A percentile compares a stretch with the other conserved stretches of the same genome.
Conservation (phyloP, 208 protist genomes). For the Acanthamoeba healyi region DNA sequence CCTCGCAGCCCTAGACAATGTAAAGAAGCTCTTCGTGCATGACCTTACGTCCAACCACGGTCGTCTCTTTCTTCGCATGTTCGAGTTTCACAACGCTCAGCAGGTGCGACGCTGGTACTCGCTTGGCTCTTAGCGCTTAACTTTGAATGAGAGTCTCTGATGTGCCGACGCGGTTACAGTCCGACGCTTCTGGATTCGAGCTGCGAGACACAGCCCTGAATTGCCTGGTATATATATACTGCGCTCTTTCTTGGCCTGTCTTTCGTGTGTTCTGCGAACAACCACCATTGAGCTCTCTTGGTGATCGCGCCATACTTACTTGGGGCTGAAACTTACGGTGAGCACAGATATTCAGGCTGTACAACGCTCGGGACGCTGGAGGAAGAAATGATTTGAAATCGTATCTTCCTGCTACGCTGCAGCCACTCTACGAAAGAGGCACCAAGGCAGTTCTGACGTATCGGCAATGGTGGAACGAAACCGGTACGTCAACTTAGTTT, state of each 20-base stretch:
- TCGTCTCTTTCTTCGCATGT: constrained; percentile 38
- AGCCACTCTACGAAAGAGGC: constrained; percentile 2
- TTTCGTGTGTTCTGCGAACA: too few species aligned
- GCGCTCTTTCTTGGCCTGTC: too few species aligned
- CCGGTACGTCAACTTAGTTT: background rate
- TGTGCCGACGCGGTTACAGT: too few species aligned
- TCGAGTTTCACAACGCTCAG: constrained; percentile 48
- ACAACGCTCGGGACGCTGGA: background rate
- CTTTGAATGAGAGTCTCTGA: too few species aligned
- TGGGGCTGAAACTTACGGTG: background rate
- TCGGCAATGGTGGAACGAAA: constrained; percentile 64
- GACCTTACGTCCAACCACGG: constrained; percentile 27
- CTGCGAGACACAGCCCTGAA: constrained; percentile 14
- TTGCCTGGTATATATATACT: constrained; percentile 62
- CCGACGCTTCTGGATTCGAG: constrained; percentile 21
- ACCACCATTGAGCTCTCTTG: too few species aligned
- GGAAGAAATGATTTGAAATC: background rate
- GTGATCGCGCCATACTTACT: too few species aligned
- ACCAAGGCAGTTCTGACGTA: constrained; percentile 10
- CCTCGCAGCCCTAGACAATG: constrained; percentile 28
- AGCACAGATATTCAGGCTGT: constrained; percentile 30
- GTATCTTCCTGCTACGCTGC: background rate
- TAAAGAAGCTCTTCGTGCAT: constrained; percentile 59
- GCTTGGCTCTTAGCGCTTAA: too few species aligned
- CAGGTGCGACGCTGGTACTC: background rate